These are phyloP conservation scores for Davidsoniella eucalypti DNA, from an alignment of 2,329 filamentous ascomycete species.

Conservation along the genomic window DNA sequence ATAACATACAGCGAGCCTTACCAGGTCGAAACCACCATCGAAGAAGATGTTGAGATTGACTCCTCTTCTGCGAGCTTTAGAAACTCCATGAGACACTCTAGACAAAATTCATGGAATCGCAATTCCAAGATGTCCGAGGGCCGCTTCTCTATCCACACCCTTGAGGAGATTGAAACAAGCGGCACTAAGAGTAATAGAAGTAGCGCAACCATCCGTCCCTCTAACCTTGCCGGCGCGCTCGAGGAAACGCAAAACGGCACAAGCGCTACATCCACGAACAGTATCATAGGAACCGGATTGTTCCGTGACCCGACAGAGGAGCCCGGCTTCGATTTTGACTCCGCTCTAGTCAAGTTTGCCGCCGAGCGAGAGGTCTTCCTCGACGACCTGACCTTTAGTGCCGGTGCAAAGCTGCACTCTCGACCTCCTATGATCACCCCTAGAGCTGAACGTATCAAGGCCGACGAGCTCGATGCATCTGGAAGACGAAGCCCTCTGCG, in stretches of 20 bases:
- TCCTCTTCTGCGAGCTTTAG: conserved; percentile 20
- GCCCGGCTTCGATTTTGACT: conserved; percentile 76
- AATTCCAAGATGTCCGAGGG: conserved; percentile 38
- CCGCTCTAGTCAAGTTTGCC: conserved; percentile 83
- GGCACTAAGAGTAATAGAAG: conserved; percentile 44
- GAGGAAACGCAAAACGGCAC: conserved; percentile 3
- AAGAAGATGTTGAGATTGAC: conserved; percentile 39
- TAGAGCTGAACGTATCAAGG: conserved; percentile 64
- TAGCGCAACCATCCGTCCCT: conserved; percentile 44
- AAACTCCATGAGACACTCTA: conserved; percentile 38
- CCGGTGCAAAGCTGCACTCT: conserved; percentile 58
- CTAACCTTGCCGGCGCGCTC: conserved; percentile 17
- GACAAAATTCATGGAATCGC: conserved; percentile 42
- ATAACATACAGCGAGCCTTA: conserved; percentile 42
- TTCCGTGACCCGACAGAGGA: conserved; percentile 20
- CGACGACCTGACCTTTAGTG: conserved; percentile 77
- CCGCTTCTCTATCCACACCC: conserved; percentile 35
- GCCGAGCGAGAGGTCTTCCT: conserved; percentile 88
- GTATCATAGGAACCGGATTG: conserved; percentile 21
- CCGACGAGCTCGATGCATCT: conserved; percentile 44
- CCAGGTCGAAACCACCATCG: conserved; percentile 39
- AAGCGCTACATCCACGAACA: conserved; percentile 12
- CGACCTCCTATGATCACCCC: conserved; percentile 60
- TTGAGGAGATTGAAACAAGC: conserved; percentile 42
- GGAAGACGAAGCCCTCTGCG: conserved; percentile 39